phyloP scores from a whole-genome alignment of 108 stramenopile species.

The Conticribra weissflogii region DNA sequence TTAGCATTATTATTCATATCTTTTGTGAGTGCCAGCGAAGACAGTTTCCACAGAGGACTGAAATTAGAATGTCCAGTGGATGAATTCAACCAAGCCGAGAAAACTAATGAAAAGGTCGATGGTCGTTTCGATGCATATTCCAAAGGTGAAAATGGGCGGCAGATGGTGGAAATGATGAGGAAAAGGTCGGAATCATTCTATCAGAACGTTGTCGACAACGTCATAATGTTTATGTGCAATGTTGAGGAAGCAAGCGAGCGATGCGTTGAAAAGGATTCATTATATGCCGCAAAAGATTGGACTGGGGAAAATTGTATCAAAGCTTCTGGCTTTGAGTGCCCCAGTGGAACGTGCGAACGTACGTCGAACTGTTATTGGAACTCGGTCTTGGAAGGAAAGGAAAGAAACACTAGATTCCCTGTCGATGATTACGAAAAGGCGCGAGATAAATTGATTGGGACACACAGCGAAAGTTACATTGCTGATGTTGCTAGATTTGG shows the following conservation, averaged over 20 bases:
- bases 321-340: conserved; percentile 38
- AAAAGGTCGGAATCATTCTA: conserved; percentile 39
- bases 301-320: conserved; percentile 30
- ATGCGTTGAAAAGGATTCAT: conserved; percentile 38
- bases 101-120: conserved; percentile 10
- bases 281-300: conserved; percentile 44
- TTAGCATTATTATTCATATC: background rate
- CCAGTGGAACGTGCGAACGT: conserved; percentile 41
- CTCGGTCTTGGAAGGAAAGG: conserved; percentile 28
- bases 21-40: background rate
- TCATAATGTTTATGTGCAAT: conserved; percentile 45
- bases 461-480: conserved; percentile 25
- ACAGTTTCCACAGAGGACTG: background rate
- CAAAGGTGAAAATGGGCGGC: conserved; percentile 1
- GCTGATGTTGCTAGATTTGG: conserved; percentile 18
- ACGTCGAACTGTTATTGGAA: conserved; percentile 58
- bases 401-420: conserved; percentile 47
- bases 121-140: conserved; percentile 37
- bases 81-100: conserved; percentile 17
- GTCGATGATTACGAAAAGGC: conserved; percentile 33
- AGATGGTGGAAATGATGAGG: conserved; percentile 18
- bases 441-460: conserved; percentile 16
- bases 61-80: conserved; percentile 19
- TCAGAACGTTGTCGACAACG: conserved; percentile 38
- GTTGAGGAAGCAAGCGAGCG: conserved; percentile 36